Conservation (phyloP, 1,284 basidiomycete species). For the Vanrija humicola region DNA sequence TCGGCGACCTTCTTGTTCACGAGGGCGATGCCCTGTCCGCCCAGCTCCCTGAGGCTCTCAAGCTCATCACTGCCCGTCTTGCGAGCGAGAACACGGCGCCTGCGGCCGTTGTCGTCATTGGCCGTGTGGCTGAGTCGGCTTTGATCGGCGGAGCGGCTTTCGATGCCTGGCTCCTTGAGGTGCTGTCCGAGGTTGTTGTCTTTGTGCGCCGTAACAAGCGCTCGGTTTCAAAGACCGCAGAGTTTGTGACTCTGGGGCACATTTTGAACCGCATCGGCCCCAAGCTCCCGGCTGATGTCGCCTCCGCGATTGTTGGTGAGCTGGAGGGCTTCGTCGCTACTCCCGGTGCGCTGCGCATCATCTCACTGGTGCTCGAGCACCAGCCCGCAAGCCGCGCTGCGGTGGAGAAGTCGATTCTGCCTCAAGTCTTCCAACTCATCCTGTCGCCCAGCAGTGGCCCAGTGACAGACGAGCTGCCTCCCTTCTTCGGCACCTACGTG, state of each 20-base stretch:
- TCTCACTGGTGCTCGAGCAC: slow-evolving; percentile 66
- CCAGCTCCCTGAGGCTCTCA: slow-evolving; percentile 49
- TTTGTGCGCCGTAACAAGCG: slow-evolving; percentile 77
- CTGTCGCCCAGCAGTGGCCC: slow-evolving; percentile 69
- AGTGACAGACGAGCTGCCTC: slow-evolving; percentile 72
- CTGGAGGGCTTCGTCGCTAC: slow-evolving; percentile 73
- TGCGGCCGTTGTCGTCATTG: slow-evolving; percentile 52
- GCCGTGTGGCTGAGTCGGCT: slow-evolving; percentile 50
- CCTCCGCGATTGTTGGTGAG: slow-evolving; percentile 63
- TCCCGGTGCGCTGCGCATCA: slow-evolving; percentile 65
- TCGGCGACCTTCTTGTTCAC: slow-evolving; percentile 81
- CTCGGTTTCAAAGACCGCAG: slow-evolving; percentile 68
- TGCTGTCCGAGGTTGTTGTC: slow-evolving; percentile 70
- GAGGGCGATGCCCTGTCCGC: slow-evolving; percentile 63
- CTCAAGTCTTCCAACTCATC: slow-evolving; percentile 65
- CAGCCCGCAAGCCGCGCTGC: slow-evolving; percentile 67
- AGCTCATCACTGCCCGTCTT: slow-evolving; percentile 72
- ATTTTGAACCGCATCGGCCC: slow-evolving; percentile 53
- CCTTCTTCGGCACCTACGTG: slow-evolving; percentile 77
- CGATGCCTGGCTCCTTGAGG: slow-evolving; percentile 74
- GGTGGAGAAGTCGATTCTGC: slow-evolving; percentile 66
- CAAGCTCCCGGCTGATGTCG: slow-evolving; percentile 61
- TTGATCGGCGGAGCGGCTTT: slow-evolving; percentile 46
- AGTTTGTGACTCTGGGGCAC: slow-evolving; percentile 69
- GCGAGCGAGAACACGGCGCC: slow-evolving; percentile 56